Conservation (phyloP, 805 yeast genomes). For the Torulaspora gathmanii region DNA sequence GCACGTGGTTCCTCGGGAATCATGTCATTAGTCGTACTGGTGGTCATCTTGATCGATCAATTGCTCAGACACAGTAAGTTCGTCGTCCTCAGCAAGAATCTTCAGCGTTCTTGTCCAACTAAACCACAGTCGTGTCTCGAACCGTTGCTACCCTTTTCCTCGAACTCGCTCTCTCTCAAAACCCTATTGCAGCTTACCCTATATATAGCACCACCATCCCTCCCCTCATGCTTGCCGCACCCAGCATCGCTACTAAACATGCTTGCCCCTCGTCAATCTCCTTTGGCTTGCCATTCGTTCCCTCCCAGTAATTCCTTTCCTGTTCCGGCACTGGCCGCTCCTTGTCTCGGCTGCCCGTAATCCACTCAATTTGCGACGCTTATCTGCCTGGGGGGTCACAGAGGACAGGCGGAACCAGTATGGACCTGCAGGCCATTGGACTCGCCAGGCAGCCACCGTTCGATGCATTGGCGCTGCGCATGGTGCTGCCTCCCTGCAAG, state of each 20-base stretch:
- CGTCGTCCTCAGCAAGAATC: background rate
- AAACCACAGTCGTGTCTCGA: too few species aligned
- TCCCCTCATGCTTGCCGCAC: background rate
- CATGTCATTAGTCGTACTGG: conserved; percentile 28
- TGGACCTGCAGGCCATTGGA: background rate
- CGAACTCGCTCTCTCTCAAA: background rate
- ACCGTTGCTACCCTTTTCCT: background rate
- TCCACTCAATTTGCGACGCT: conserved; percentile 2
- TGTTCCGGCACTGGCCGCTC: conserved; percentile 4
- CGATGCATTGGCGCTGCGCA: too few species aligned
- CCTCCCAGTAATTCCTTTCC: conserved; percentile 1
- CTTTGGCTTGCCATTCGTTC: background rate
- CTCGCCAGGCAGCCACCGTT: too few species aligned
- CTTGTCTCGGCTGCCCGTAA: conserved; percentile 5
- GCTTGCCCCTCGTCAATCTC: conserved; percentile 1
- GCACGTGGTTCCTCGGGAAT: conserved; percentile 32
- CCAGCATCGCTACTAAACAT: background rate
- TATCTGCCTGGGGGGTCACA: background rate
- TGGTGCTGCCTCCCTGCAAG: too few species aligned
- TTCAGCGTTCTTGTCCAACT: background rate
- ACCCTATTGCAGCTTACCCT: background rate
- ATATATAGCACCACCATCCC: background rate
- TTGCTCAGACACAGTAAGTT: background rate
- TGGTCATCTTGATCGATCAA: conserved; percentile 1
- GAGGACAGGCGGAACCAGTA: background rate